A percentile compares a stretch with the other conserved stretches of the same genome.
Conservation (phyloP, 2,329 filamentous ascomycete genomes). For the Tolypocladium endophyticum region DNA sequence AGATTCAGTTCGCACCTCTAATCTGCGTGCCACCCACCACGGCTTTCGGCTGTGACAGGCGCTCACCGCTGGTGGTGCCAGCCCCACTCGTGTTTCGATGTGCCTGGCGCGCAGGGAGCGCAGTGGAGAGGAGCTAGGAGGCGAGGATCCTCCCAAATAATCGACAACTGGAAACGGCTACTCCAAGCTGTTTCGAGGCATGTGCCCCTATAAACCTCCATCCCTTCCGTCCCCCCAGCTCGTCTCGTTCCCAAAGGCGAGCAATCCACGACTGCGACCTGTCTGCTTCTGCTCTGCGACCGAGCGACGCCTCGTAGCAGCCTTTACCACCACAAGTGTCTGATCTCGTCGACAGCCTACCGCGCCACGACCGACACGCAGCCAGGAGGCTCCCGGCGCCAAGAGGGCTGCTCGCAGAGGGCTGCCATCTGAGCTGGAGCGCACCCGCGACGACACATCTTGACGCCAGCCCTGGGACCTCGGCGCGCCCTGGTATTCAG, state of each 20-base stretch:
- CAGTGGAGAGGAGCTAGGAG: neutral
- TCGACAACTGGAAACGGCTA: neutral
- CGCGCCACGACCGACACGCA: neutral
- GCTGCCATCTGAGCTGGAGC: conserved; percentile 4
- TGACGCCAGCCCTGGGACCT: neutral
- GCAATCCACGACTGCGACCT: neutral
- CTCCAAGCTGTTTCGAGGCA: neutral
- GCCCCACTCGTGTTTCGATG: conserved; percentile 1
- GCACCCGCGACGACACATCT: neutral
- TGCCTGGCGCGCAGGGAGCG: neutral
- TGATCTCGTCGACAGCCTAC: neutral
- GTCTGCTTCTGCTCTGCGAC: neutral
- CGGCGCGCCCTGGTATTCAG: neutral
- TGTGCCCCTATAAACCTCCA: neutral
- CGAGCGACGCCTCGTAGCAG: neutral
- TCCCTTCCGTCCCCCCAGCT: neutral
- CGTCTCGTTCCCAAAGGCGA: neutral
- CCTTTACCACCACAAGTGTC: neutral
- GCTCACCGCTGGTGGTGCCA: neutral
- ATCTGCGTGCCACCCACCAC: neutral
- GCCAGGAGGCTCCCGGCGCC: neutral
- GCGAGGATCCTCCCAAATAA: neutral
- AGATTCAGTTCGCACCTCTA: neutral
- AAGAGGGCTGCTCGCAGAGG: conserved; percentile 3
- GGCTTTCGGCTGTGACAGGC: neutral